phyloP scores from a whole-genome alignment of 805 yeast species.

The Saturnispora quitensis region DNA sequence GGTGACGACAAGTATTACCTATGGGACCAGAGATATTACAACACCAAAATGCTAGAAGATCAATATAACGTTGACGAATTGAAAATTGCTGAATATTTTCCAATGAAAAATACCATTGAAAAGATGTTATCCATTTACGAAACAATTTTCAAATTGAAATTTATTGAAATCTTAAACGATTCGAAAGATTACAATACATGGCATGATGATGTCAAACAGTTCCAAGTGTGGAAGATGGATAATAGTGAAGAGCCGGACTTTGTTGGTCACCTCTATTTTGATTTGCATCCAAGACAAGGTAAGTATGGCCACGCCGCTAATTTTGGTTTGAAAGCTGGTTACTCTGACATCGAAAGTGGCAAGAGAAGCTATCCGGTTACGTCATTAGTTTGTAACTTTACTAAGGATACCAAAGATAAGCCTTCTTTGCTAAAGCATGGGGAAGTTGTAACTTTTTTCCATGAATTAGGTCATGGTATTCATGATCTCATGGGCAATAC shows the following conservation, averaged over 20 bases:
- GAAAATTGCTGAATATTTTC: conserved; percentile 70
- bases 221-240: conserved; percentile 62
- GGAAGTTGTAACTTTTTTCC: conserved; percentile 80
- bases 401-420: conserved; percentile 58
- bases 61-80: conserved; percentile 65
- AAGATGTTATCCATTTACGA: conserved; percentile 70
- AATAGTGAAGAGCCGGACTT: conserved; percentile 41
- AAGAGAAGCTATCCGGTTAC: conserved; percentile 56
- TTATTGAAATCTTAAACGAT: conserved; percentile 39
- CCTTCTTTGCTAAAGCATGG: conserved; percentile 70
- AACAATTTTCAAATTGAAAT: conserved; percentile 57
- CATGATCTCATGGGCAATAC: conserved; percentile 68
- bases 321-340: conserved; percentile 60
- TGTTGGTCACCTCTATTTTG: conserved; percentile 72
- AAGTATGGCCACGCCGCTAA: conserved; percentile 88
- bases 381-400: conserved; percentile 76
- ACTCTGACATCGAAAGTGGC: conserved; percentile 35
- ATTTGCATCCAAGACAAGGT: conserved; percentile 77
- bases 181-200: conserved; percentile 39
- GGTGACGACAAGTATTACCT: conserved; percentile 39
- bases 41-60: conserved; percentile 54
- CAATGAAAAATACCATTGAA: conserved; percentile 54
- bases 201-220: conserved; percentile 73
- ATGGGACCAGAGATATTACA: conserved; percentile 71
- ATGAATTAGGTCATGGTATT: conserved; percentile 84